Base-by-base conservation (phyloP, 306 rosid genomes). In the Senna siamea region DNA sequence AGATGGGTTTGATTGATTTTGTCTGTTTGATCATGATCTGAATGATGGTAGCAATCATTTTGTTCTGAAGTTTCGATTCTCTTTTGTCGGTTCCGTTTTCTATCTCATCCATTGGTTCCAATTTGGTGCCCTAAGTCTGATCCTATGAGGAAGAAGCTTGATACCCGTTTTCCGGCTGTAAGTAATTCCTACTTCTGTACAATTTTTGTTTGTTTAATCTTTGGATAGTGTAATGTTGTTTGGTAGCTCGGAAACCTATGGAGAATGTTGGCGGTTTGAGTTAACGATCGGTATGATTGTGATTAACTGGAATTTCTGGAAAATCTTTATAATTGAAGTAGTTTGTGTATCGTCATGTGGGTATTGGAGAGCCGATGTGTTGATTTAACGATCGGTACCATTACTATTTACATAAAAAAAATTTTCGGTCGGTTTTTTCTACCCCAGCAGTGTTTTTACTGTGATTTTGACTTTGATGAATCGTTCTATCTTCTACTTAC, bases 91-190 rank as follows among this genome's bases (percentile, higher is more conserved):
- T 30, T 76, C 77, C 68, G n/a, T 59, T 74, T 63, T 35, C 11
- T 46, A n/a, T 72, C 53, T 50, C 26, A 28, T 60, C 14, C 34
- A 17, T 30, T 35, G 18, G 7, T 52, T 53, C 55, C 72, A 30
- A 67, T 71, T 79, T 56, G 41, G 66, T 69, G 69, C 11, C 28
- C 76, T 60, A 54, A 76, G 80, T 87, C 86, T 79, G 81, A 59
- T 84, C 79, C 85, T 79, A 93, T 93, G 98, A 91, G 84, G 98
- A 93, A 93, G 89, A 93, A 91, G 87, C 97, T 91, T 73, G 97
- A 91, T 75, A 93, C 98, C 60, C 96, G 98, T 80, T 93, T 93
- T 71, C 98, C 98, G 48, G 98, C 98, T 3, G 97, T 93, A 85
- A 87, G 96, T 89, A 10, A 44, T 46, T 66, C 75, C 9, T 0